Percentiles rank a stretch among this genome's conserved stretches.
Conservation (phyloP, 2,329 filamentous ascomycete genomes). For the Fusarium domesticum region DNA sequence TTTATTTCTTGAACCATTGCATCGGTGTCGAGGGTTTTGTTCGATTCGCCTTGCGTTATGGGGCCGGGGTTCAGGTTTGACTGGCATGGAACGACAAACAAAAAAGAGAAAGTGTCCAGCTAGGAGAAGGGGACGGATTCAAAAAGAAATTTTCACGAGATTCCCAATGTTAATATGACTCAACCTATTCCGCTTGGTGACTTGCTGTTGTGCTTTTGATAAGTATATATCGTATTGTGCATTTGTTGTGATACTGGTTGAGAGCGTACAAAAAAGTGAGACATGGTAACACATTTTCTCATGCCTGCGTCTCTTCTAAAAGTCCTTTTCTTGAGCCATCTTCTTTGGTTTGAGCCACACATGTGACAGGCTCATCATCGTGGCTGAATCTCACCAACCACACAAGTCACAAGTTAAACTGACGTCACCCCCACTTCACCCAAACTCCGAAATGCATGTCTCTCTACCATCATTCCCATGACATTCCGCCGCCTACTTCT, state of each 20-base stretch:
- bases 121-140: slow-evolving; percentile 33
- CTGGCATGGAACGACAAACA: slow-evolving; percentile 34
- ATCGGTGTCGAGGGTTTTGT: slow-evolving; percentile 55
- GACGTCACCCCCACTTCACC: slow-evolving; percentile 33
- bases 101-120: slow-evolving; percentile 23
- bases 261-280: no score
- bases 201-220: no score
- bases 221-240: no score
- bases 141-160: slow-evolving; percentile 35
- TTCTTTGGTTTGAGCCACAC: background rate
- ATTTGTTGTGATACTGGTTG: no score
- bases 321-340: no score
- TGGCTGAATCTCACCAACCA: slow-evolving; percentile 2
- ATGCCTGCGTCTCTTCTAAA: no score
- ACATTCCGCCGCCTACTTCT: slow-evolving; percentile 2
- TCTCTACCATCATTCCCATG: slow-evolving; percentile 10
- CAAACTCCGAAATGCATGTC: slow-evolving; percentile 9
- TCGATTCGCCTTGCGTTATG: slow-evolving; percentile 35
- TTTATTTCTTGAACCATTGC: slow-evolving; percentile 47
- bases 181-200: slow-evolving; percentile 15
- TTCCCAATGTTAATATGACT: slow-evolving; percentile 34
- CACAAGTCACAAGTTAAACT: slow-evolving; percentile 9
- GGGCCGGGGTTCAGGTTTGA: slow-evolving; percentile 35
- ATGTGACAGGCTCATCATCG: background rate
- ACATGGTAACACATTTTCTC: no score